Percentiles rank a stretch among this genome's conserved stretches.
phyloP scores from a whole-genome alignment of 129 eudicot species.

The Flaveria sonorensis region DNA sequence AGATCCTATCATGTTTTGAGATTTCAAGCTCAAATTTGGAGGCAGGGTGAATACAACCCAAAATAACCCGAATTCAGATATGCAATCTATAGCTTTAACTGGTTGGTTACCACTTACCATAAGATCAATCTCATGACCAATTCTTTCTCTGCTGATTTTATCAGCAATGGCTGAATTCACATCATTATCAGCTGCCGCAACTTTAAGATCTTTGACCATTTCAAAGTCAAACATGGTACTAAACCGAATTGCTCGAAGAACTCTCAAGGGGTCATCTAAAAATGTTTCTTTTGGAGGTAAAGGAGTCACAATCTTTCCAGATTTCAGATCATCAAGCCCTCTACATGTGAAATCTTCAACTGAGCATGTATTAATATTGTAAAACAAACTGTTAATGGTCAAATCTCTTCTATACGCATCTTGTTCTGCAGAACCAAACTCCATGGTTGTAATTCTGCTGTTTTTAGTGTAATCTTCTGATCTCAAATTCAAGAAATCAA shows the following conservation, averaged over 20 bases:
- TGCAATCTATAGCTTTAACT: conserved; percentile 60
- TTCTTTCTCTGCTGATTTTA: conserved; percentile 80
- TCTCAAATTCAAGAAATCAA: conserved; percentile 79
- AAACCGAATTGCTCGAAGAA: conserved; percentile 90
- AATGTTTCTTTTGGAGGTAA: conserved; percentile 86
- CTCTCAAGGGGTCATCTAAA: conserved; percentile 89
- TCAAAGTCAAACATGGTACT: conserved; percentile 78
- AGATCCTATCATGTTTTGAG: conserved; percentile 60
- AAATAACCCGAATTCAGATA: conserved; percentile 59
- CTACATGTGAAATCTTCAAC: conserved; percentile 78
- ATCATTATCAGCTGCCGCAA: conserved; percentile 66
- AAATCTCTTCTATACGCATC: conserved; percentile 93
- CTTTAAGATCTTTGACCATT: conserved; percentile 62
- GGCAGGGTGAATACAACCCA: conserved; percentile 75
- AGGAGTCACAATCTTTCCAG: conserved; percentile 81
- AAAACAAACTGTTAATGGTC: conserved; percentile 87
- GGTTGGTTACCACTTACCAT: conserved; percentile 76
- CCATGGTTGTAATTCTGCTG: conserved; percentile 86
- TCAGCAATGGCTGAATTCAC: conserved; percentile 69
- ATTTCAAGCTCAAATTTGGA: conserved; percentile 43
- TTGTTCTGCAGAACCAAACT: conserved; percentile 82
- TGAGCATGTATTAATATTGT: conserved; percentile 61
- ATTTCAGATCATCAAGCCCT: conserved; percentile 71
- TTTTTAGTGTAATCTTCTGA: conserved; percentile 71
- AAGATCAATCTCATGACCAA: conserved; percentile 83